Percentiles rank a stretch among this genome's conserved stretches.
Conservation (phyloP, 73 alveolate species). For the Blepharisma japonicum region DNA sequence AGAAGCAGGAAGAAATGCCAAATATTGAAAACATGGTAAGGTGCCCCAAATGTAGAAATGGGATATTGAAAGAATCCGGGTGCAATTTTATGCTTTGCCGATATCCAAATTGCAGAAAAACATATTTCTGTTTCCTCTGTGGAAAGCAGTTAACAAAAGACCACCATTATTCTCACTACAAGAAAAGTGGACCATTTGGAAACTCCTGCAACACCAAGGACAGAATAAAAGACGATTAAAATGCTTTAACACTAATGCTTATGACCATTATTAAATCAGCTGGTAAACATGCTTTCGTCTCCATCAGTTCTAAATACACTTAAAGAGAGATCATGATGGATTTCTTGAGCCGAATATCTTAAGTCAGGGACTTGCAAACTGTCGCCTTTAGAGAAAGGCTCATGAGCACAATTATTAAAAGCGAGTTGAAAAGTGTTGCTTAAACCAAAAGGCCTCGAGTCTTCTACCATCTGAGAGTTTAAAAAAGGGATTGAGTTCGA, state of each 20-base stretch:
- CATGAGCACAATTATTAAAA: not conserved
- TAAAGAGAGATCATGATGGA: not conserved
- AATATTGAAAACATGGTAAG: not conserved
- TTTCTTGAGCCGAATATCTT: not conserved
- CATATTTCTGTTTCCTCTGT: slow-evolving; percentile 25
- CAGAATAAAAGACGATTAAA: slow-evolving; percentile 4
- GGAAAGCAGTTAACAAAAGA: not conserved
- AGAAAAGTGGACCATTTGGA: slow-evolving; percentile 28
- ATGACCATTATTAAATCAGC: not conserved
- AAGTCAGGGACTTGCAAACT: not conserved
- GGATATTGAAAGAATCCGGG: slow-evolving; percentile 16
- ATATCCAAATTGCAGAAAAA: slow-evolving; percentile 5
- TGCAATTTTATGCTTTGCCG: slow-evolving; percentile 21
- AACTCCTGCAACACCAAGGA: slow-evolving; percentile 22
- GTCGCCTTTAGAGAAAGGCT: slow-evolving; percentile 19
- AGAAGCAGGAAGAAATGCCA: not conserved
- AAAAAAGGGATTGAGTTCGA: slow-evolving; percentile 6
- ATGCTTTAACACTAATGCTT: not conserved
- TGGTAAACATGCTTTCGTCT: slow-evolving; percentile 23
- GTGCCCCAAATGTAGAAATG: slow-evolving; percentile 27
- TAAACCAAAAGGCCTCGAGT: not conserved
- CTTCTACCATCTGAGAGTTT: not conserved
- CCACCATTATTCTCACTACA: slow-evolving; percentile 29
- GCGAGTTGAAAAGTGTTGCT: not conserved
- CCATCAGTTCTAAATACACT: slow-evolving; percentile 1